Evolutionary conservation across 2,329 filamentous ascomycete genomes (phyloP).

Genomic region (Daldinia sp.): DNA sequence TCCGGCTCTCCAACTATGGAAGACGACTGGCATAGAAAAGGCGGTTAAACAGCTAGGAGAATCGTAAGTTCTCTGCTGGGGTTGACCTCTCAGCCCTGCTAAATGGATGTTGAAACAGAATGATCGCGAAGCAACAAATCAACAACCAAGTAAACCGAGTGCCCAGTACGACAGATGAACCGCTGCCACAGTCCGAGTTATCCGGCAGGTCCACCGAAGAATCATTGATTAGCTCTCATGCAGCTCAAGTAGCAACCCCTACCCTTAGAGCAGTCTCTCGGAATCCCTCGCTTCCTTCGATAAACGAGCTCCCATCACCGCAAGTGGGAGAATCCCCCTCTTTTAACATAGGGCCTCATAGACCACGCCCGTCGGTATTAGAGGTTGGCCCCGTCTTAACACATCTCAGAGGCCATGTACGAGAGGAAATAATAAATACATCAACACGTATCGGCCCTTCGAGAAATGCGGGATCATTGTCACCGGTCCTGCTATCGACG

Average conservation of each 20-base stretch:
- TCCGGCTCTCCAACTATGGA: conserved; percentile 32
- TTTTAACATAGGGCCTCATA: background rate
- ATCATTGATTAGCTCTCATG: background rate
- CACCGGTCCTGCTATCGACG: background rate
- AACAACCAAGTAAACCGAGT: background rate
- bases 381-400: conserved; percentile 11
- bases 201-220: conserved; percentile 3
- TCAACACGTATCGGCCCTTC: background rate
- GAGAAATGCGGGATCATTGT: background rate
- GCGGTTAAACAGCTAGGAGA: conserved; percentile 12
- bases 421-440: background rate
- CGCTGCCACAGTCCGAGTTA: background rate
- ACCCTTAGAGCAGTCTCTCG: conserved; percentile 26
- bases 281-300: conserved; percentile 23
- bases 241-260: conserved; percentile 13
- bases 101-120: conserved; percentile 9
- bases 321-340: background rate
- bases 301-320: conserved; percentile 33
- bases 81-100: background rate
- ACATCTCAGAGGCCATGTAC: conserved; percentile 1
- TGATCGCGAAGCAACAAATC: conserved; percentile 5
- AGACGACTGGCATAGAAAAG: conserved; percentile 6
- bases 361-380: background rate
- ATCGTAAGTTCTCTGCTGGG: conserved; percentile 15
- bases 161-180: background rate